Evolutionary conservation across 2,329 filamentous ascomycete genomes (phyloP), one percentile per base, ranked within the genome.

Genomic region (Fusarium solani-melongenae): DNA sequence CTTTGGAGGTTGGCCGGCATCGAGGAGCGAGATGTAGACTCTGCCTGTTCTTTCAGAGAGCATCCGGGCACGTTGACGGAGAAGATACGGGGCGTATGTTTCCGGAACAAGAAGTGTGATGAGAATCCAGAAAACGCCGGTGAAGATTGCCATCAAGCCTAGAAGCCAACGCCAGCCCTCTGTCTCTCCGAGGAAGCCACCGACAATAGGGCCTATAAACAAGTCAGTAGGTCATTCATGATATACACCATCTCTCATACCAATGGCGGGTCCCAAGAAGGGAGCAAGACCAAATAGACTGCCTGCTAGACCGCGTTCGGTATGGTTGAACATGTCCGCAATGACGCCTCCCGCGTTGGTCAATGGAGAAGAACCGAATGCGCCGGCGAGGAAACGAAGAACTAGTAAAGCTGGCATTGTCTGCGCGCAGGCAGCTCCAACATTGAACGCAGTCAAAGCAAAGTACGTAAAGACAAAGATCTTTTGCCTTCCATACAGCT

Each of bases 371-470:
- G 87, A 86, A 9, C 88, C 89, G 70, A 90, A 90, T n/a, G 86
- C 79, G 39, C 89, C 88, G n/a, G 86, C 86, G 46, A 92, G 86
- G 79, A 92, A 92, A 14, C 91, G 87, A 34, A 92, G 83, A 20
- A 92, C 85, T 29, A 93, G 80, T 1, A 94, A 82, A 0, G 88
- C 87, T 53, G 83, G 82, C 41, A 91, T 89, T 72, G 87, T 90
- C 56, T 87, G 81, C 0, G 87, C 83, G 3, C 87, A 90, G 0
- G 89, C 88, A 10, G 85, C 85, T 2, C 86, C 91, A n/a, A 87
- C 89, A 69, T 89, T 91, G 79, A 93, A 93, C 0, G 85, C 86
- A 0, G 87, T 87, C 56, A 92, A 84, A 7, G 84, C 84, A 59
- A 86, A 81, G 72, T 91, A 91, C 2, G 88, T 90, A 57, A 84